A percentile compares a stretch with the other conserved stretches of the same genome.
Evolutionary conservation across 495 filamentous ascomycete genomes (phyloP).

Genomic region (Talaromyces ruber): DNA sequence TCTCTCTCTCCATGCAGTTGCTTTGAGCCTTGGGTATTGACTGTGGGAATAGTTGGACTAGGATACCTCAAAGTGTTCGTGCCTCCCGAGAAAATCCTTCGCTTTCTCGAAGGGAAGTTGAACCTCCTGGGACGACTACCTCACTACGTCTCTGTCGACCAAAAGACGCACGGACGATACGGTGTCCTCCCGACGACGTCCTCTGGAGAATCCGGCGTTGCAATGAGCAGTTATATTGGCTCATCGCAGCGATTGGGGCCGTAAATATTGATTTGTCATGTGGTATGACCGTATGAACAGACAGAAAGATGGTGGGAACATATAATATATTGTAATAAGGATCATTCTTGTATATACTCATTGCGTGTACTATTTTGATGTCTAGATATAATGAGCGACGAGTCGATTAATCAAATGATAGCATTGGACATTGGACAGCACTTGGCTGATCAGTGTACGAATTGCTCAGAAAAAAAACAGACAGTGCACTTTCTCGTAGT

Average conservation of each 20-base stretch:
- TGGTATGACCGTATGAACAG: background rate
- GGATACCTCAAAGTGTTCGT: conserved; percentile 80
- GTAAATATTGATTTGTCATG: conserved; percentile 15
- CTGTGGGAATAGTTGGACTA: conserved; percentile 51
- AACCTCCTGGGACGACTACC: conserved; percentile 75
- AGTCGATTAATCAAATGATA: background rate
- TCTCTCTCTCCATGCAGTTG: conserved; percentile 7
- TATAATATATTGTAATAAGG: conserved; percentile 5
- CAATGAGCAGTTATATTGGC: conserved; percentile 50
- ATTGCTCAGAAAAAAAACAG: too few species aligned
- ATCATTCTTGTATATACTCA: conserved; percentile 29
- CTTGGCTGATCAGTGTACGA: too few species aligned
- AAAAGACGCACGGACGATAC: conserved; percentile 93
- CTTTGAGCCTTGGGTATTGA: background rate
- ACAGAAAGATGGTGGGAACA: conserved; percentile 5
- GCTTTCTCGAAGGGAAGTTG: conserved; percentile 77
- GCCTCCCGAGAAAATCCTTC: conserved; percentile 70
- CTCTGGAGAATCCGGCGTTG: conserved; percentile 31
- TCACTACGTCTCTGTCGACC: conserved; percentile 85
- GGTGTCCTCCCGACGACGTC: conserved; percentile 67
- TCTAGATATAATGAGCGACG: conserved; percentile 4
- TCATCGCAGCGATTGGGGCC: conserved; percentile 58
- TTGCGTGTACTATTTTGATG: background rate
- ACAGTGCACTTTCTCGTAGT: too few species aligned
- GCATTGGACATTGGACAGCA: background rate